Evolutionary conservation across 345 rosid species (phyloP), one percentile per base, ranked within the genome.

Genomic region (Syzygium jambos): DNA sequence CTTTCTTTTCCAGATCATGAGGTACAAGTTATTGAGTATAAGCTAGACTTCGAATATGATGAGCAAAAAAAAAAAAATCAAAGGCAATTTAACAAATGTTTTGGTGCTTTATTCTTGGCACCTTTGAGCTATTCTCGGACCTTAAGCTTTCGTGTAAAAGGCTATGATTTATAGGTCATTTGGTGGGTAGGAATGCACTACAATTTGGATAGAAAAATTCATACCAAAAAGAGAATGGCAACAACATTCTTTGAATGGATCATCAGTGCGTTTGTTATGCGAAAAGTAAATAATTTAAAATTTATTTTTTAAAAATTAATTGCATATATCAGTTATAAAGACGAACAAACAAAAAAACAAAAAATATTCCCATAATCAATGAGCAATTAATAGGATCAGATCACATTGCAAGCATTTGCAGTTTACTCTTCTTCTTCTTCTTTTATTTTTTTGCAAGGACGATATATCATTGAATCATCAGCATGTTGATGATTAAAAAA

Each of bases 311-410:
- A 4, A 30, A 68, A 34, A 4, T 4, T 4, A 73, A 30, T 15
- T 0, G 2, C 5, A 8, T 73, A 34, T 34, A 17, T 68, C 4
- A 0, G 8, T 34, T 4, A 34, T 34, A 34, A 73, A 34, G 25
- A 9, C 3, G 1, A 68, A 68, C 0, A 11, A 65, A 16, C 5
- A n/a, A n/a, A n/a, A n/a, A 3, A 30, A 8, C 0, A 1, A 9
- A 16, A 34, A 68, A 34, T 68, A 9, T 34, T 68, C 1, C 0
- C 1, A 0, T 68, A 34, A 34, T 17, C 25, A 17, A 17, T 5
- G 3, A 17, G 30, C 1, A 17, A 16, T 55, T 34, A 34, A 68
- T 68, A 68, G 7, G 5, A 68, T 0, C 11, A 16, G 23, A 34
- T 68, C 23, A 0, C 5, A 34, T 30, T 63, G 22, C 11, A 65